Conservation (phyloP, 192 early-diverging fungal species). For the Backusella westeae region DNA sequence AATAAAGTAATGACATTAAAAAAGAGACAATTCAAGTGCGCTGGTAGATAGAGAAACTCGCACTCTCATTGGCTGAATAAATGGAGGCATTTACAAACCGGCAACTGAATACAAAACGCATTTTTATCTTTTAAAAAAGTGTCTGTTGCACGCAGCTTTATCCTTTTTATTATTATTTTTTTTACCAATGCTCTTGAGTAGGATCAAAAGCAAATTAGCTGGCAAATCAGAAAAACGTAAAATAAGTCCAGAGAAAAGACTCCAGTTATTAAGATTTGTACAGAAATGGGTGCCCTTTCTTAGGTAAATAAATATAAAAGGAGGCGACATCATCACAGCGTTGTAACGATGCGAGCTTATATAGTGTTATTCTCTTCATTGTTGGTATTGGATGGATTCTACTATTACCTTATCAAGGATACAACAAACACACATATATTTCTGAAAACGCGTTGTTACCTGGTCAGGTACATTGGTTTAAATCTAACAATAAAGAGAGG, state of each 20-base stretch:
- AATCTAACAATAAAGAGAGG: not conserved
- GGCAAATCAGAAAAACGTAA: not conserved
- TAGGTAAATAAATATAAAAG: not conserved
- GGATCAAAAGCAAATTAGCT: not conserved
- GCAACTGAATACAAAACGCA: not conserved
- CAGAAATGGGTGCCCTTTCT: slow-evolving; percentile 2
- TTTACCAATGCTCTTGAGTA: not conserved
- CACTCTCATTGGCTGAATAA: no score
- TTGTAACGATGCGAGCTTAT: not conserved
- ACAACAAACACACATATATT: slow-evolving; percentile 65
- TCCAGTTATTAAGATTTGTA: not conserved
- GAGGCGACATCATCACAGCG: not conserved
- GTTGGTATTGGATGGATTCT: slow-evolving; percentile 64
- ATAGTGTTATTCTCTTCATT: slow-evolving; percentile 54
- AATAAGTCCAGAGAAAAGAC: not conserved
- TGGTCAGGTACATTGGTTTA: slow-evolving; percentile 50
- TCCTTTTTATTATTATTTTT: not conserved
- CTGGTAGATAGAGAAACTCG: no score
- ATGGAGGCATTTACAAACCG: not conserved
- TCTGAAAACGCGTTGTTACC: slow-evolving; percentile 80
- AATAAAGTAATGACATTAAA: no score
- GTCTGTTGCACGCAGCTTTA: not conserved
- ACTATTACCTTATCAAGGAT: slow-evolving; percentile 57
- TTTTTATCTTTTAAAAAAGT: not conserved
- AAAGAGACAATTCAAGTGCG: no score